Base-by-base conservation (phyloP, 78 protist species). In the Isochrysis galbana region DNA sequence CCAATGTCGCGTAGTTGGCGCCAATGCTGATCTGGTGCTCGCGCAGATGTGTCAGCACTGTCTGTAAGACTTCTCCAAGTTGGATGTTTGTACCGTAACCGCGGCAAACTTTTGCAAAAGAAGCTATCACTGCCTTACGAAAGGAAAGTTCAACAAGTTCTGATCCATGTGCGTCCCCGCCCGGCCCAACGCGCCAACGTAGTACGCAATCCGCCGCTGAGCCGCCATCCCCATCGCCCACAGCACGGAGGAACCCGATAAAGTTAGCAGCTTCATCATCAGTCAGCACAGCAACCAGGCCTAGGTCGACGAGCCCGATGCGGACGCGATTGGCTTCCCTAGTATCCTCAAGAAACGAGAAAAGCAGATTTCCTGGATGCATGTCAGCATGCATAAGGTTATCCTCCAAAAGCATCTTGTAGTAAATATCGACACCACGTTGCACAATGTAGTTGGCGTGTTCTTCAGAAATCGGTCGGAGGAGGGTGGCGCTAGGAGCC, bases 341-440 rank as follows among this genome's bases (percentile, higher is more conserved):
- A n/a, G n/a, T n/a, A n/a, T n/a, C n/a, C n/a, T n/a, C n/a, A n/a
- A n/a, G n/a, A n/a, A n/a, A n/a, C n/a, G 39, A 2, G 47, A 46
- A 23, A n/a, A 48, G 42, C 10, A 48, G 19, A 70, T 48, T 87
- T 26, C 91, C 77, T 2, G 89, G 89, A 25, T 91, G 89, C 41
- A 91, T 46, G 61, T 91, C 93, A 7, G 93, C 93, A 41, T 91
- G 93, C 93, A 91, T 91, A 47, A 91, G 89, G 54, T 91, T 91
- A 41, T 91, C 93, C 46, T 0, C 21, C 36, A 91, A 89, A 22
- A 91, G 93, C 93, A 91, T 91, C 89, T 91, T 46, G 38, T 61
- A 61, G 93, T 91, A 91, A 23, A 78, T 51, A 77, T 91, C 88
- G 29, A 14, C 88, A 1, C 93, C 93, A 14, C 77, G 44, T 14